Evolutionary conservation across 2,329 filamentous ascomycete genomes (phyloP).

Genomic region (Cercospora janseana): DNA sequence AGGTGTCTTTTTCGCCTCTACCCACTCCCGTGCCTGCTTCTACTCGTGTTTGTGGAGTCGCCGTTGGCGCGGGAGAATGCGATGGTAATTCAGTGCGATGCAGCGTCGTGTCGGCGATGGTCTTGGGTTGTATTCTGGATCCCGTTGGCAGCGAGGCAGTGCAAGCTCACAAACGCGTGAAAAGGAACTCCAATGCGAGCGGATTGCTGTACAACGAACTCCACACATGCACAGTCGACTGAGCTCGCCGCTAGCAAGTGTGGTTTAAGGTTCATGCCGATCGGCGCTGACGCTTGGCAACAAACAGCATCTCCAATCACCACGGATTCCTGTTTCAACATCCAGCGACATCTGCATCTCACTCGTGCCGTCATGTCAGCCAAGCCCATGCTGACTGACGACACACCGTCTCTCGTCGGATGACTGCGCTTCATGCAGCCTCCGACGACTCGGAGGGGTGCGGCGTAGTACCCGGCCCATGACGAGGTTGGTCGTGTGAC

Average conservation of each 20-base stretch:
- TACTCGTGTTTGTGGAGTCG: not conserved
- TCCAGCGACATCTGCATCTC: too few relatives aligned
- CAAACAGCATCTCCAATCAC: too few relatives aligned
- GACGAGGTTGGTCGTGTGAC: conserved; percentile 12
- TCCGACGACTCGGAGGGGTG: not conserved
- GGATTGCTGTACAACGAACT: conserved; percentile 1
- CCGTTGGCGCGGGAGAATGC: too few relatives aligned
- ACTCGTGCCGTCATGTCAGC: too few relatives aligned
- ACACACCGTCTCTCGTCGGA: too few relatives aligned
- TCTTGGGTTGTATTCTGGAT: not conserved
- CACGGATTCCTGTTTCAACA: too few relatives aligned
- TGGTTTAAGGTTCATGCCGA: conserved; percentile 2
- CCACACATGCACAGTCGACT: conserved; percentile 5
- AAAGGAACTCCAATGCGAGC: conserved; percentile 1
- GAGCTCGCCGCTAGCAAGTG: conserved; percentile 2
- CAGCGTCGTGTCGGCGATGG: not conserved
- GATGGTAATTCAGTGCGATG: too few relatives aligned
- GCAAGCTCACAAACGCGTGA: not conserved
- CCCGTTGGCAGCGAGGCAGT: not conserved
- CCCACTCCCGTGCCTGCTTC: conserved; percentile 5
- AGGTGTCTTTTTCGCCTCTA: conserved; percentile 1
- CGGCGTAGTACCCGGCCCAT: not conserved
- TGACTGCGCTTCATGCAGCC: not conserved
- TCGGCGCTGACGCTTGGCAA: conserved; percentile 1
- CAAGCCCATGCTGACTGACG: too few relatives aligned